Base-by-base conservation (phyloP, 495 filamentous ascomycete species). In the Penicillium herquei region DNA sequence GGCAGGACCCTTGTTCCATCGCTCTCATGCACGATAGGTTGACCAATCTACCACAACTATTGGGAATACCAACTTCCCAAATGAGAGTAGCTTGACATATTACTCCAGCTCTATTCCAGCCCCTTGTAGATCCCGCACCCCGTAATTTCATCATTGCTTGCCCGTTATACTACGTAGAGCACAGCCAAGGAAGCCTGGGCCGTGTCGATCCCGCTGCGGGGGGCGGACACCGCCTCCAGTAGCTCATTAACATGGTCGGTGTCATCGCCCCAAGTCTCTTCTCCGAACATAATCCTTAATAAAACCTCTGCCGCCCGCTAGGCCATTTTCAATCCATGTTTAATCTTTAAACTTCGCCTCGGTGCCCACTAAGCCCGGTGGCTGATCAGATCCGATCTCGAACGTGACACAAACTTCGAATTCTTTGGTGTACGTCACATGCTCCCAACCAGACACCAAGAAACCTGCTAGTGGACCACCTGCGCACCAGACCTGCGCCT, bases 221-320 rank as follows among this genome's bases (percentile, higher is more conserved):
- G 62, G 57, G 54, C 55, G 46, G 64, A 61, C 64, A 66, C 64
- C 64, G 64, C 64, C 64, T 50, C 52, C 43, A 48, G 51, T 42
- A 51, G 18, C 34, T 54, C 32, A 14, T 39, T 55, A 7, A 32
- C 50, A 49, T 42, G 8, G 8, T 9, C 2, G 34, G 34, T 37
- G 16, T 44, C 44, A 34, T 32, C 41, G 18, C 52, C 21, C 11
- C 41, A 40, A 33, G 18, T 30, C 18, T 44, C 18, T 31, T 3
- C 16, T 43, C 45, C 32, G 16, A 35, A 9, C 11, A 11, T 8
- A 12, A 32, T 37, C 32, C 10, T 39, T 6, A n/a, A 37, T 37
- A 13, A 2, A 37, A 13, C 9, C 7, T 10, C 12, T 37, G 9
- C 12, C 12, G 12, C 12, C 34, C 8, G 8, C 34, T 37, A 37